Conservation (phyloP, 139 green algal species). For the Chlorella sorokiniana region DNA sequence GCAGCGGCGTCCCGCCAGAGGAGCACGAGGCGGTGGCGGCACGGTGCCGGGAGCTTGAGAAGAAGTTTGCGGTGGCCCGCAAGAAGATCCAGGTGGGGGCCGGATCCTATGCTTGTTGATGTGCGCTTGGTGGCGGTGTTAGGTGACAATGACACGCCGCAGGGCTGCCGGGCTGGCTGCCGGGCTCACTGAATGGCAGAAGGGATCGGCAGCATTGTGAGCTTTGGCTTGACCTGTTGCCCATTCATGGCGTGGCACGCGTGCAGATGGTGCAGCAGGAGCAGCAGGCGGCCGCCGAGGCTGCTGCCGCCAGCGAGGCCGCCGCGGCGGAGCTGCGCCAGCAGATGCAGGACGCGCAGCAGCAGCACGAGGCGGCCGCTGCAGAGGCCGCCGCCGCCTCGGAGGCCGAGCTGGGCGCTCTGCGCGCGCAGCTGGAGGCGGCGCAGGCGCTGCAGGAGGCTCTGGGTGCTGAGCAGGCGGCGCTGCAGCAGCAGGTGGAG, state of each 20-base stretch:
- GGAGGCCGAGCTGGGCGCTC: constrained; percentile 3
- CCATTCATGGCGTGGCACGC: neutral
- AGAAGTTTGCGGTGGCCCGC: constrained; percentile 37
- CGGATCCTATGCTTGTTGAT: neutral
- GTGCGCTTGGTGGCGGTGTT: neutral
- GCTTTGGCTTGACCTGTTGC: neutral
- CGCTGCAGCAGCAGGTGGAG: constrained; percentile 33
- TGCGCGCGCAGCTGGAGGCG: constrained; percentile 20
- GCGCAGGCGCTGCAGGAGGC: constrained; percentile 20
- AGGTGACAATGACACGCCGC: too few species aligned
- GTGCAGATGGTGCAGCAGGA: constrained; percentile 31
- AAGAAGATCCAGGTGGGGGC: constrained; percentile 36
- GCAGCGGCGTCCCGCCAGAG: neutral
- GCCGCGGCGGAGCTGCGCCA: neutral
- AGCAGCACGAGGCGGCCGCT: neutral
- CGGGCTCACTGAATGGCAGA: too few species aligned
- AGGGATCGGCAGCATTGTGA: too few species aligned
- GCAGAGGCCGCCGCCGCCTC: constrained; percentile 7
- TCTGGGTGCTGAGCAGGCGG: constrained; percentile 8
- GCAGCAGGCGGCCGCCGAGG: constrained; percentile 17
- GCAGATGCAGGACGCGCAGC: neutral
- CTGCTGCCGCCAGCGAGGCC: neutral
- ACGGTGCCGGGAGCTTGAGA: constrained; percentile 28
- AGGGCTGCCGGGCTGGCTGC: too few species aligned
- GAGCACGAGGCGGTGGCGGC: constrained; percentile 7